phyloP scores from a whole-genome alignment of 2,329 filamentous ascomycete genomes.

The Sporothrix brasiliensis region DNA sequence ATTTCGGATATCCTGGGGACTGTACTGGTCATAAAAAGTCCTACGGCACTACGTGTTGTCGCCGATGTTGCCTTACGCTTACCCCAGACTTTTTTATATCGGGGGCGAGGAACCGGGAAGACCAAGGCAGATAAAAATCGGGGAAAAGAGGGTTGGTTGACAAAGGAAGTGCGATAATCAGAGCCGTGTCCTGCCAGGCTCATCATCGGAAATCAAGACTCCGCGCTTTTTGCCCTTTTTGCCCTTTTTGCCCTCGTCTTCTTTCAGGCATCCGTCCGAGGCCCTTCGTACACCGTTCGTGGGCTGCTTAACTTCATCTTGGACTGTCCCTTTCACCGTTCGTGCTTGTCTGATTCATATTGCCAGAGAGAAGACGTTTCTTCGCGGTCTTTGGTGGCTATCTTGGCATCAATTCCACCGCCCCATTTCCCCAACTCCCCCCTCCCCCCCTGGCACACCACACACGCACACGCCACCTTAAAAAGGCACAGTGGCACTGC shows the following conservation, averaged over 20 bases:
- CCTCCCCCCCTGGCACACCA: not conserved
- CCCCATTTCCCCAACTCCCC: not conserved
- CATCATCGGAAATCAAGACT: not conserved
- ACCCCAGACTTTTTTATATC: slow-evolving; percentile 13
- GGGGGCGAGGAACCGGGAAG: not conserved
- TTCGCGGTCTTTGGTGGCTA: not conserved
- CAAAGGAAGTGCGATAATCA: not conserved
- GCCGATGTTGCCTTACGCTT: slow-evolving; percentile 4
- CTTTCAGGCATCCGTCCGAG: not conserved
- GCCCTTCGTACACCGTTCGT: not conserved
- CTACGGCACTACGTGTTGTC: not conserved
- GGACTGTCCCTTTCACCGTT: not conserved
- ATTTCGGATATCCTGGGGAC: not conserved
- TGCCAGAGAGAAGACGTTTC: not conserved
- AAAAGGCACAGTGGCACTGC: not conserved
- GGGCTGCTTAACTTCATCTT: not conserved
- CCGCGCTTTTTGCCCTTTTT: not conserved
- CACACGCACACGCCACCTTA: not conserved
- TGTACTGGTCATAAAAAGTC: slow-evolving; percentile 1
- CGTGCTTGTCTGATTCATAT: slow-evolving; percentile 13
- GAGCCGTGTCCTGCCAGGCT: not conserved
- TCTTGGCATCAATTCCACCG: too few relatives aligned
- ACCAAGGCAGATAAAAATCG: slow-evolving; percentile 18
- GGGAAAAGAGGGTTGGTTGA: not conserved
- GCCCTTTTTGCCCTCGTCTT: not conserved